These are phyloP conservation scores for Emmonsiellopsis sp. DNA, from an alignment of 2,329 filamentous ascomycete genomes.

Conservation along the genomic window DNA sequence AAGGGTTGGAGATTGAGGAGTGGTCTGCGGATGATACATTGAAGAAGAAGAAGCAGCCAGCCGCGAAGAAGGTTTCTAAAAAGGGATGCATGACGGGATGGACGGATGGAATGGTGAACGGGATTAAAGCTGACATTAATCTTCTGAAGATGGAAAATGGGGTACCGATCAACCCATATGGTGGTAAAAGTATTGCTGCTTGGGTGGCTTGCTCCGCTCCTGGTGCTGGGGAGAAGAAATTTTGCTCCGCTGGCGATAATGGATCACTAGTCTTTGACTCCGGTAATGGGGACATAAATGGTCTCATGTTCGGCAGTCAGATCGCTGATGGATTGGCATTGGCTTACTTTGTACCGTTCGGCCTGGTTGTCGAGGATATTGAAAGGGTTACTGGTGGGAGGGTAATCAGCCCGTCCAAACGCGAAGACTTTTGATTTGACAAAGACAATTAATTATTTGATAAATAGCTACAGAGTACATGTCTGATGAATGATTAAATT, in stretches of 20 bases:
- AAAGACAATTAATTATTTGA: too few species aligned
- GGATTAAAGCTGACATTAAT: background rate
- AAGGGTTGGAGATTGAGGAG: background rate
- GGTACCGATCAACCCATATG: background rate
- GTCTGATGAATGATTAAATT: too few species aligned
- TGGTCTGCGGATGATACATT: background rate
- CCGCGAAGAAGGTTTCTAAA: background rate
- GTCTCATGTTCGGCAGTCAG: background rate
- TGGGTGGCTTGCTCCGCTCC: background rate
- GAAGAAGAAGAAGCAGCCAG: background rate
- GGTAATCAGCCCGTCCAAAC: background rate
- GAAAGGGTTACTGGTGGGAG: conserved; percentile 1
- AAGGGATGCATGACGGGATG: background rate
- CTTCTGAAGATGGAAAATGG: background rate
- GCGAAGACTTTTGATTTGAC: too few species aligned
- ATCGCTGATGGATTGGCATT: background rate
- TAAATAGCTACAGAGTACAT: too few species aligned
- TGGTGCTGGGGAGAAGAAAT: background rate
- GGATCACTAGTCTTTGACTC: background rate
- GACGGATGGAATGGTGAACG: conserved; percentile 2
- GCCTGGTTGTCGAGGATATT: conserved; percentile 1
- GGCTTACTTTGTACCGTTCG: background rate
- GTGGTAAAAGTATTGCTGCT: background rate
- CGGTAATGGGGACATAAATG: background rate
- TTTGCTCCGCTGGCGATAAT: background rate